Evolutionary conservation across 1,139 yeast species (phyloP).

Genomic region (Geotrichum cucujoidarum): DNA sequence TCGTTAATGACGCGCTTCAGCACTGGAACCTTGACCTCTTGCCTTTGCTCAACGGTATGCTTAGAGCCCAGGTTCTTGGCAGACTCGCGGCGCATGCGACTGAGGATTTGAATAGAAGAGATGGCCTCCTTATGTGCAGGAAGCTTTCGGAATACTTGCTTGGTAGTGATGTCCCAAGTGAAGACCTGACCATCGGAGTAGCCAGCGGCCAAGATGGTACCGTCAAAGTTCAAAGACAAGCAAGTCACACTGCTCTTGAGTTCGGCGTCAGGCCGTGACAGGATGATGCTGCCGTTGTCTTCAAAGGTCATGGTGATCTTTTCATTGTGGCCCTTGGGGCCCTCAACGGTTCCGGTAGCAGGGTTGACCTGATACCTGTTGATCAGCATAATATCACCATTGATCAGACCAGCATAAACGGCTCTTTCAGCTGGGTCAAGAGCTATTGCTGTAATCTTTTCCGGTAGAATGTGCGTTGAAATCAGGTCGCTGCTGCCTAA

Average conservation of each 20-base stretch:
- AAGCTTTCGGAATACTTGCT: conserved; percentile 66
- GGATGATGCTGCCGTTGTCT: conserved; percentile 19
- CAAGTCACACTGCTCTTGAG: conserved; percentile 44
- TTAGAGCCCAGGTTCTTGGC: conserved; percentile 5
- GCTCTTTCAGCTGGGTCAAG: conserved; percentile 82
- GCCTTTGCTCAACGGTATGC: conserved; percentile 9
- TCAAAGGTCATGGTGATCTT: conserved; percentile 32
- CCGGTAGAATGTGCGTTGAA: conserved; percentile 66
- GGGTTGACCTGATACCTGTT: conserved; percentile 51
- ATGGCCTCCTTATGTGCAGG: conserved; percentile 43
- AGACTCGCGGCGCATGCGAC: conserved; percentile 1
- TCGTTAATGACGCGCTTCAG: conserved; percentile 28
- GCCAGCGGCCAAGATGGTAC: conserved; percentile 68
- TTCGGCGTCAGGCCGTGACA: conserved; percentile 23
- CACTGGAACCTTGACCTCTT: conserved; percentile 25
- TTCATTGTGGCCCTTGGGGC: conserved; percentile 57
- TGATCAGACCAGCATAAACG: conserved; percentile 61
- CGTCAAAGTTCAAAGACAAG: conserved; percentile 66
- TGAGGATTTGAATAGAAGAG: conserved; percentile 17
- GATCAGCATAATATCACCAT: conserved; percentile 58
- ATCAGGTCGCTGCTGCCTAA: conserved; percentile 40
- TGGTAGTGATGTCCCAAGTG: conserved; percentile 68
- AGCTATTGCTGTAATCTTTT: conserved; percentile 53
- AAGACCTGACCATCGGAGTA: conserved; percentile 64
- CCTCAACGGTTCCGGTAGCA: conserved; percentile 44